A percentile compares a stretch with the other conserved stretches of the same genome.
Evolutionary conservation across 257 asterid species (phyloP).

Genomic region (Nicotiana tabacum): DNA sequence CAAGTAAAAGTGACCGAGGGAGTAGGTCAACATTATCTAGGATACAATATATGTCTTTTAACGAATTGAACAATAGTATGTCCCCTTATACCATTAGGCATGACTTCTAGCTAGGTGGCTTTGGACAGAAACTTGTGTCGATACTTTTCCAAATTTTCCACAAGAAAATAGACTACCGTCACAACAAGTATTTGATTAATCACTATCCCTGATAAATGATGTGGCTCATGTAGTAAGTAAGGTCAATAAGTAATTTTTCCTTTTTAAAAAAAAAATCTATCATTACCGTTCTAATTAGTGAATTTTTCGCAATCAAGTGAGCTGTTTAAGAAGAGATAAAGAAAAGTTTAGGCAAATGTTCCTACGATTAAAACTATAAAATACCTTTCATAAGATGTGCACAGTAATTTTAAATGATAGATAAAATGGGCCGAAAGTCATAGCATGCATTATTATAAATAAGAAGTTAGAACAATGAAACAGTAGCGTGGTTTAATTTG

Average conservation of each 20-base stretch:
- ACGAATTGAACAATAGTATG: constrained; percentile 1
- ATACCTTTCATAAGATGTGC: background rate
- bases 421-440: background rate
- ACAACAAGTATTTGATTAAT: background rate
- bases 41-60: background rate
- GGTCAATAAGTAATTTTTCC: background rate
- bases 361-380: background rate
- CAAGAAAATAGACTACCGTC: background rate
- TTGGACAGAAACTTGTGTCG: background rate
- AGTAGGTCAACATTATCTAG: background rate
- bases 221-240: background rate
- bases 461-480: background rate
- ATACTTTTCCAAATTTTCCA: background rate
- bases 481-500: background rate
- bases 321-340: background rate
- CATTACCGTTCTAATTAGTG: background rate
- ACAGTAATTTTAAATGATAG: no score
- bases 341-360: background rate
- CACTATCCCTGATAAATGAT: background rate
- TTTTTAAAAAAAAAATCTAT: background rate
- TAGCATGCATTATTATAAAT: background rate
- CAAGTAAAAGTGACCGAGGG: no score
- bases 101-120: background rate
- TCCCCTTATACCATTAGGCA: background rate
- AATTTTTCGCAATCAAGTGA: background rate